Conservation (phyloP, 148 eudicot genomes). For the Rheum nobile region DNA sequence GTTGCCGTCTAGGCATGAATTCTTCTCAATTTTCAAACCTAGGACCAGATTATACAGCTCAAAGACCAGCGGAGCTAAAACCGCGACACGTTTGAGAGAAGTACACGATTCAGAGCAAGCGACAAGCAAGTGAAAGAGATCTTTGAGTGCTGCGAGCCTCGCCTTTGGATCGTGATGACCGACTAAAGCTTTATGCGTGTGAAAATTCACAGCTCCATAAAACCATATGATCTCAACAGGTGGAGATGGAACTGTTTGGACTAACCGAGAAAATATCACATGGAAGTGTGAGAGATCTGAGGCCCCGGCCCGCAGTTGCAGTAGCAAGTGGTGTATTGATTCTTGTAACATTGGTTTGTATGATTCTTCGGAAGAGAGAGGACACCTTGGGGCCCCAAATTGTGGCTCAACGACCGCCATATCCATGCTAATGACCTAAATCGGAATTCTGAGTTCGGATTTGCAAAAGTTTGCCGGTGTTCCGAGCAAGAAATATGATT, state of each 20-base stretch:
- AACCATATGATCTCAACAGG: conserved; percentile 81
- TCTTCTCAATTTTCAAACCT: conserved; percentile 13
- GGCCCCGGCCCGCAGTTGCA: conserved; percentile 29
- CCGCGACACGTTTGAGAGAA: conserved; percentile 37
- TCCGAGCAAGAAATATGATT: background rate
- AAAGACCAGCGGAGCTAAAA: conserved; percentile 56
- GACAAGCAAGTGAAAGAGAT: conserved; percentile 46
- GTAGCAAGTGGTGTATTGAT: conserved; percentile 50
- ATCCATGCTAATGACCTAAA: background rate
- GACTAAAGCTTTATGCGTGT: conserved; percentile 16
- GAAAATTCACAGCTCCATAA: conserved; percentile 60
- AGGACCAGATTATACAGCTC: conserved; percentile 34
- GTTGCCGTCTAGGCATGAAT: conserved; percentile 25
- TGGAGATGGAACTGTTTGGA: conserved; percentile 60
- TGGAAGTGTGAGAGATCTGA: conserved; percentile 46
- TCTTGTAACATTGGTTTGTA: conserved; percentile 51
- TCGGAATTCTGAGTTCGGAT: background rate
- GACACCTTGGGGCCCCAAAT: conserved; percentile 8
- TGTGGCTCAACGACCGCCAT: conserved; percentile 3
- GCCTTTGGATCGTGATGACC: conserved; percentile 12
- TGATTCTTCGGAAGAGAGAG: conserved; percentile 8
- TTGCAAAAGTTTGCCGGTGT: background rate
- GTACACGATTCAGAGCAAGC: conserved; percentile 44
- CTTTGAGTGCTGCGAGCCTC: conserved; percentile 28
- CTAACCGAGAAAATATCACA: conserved; percentile 51